phyloP scores from a whole-genome alignment of 495 filamentous ascomycete genomes.

The Penicillium silybi region DNA sequence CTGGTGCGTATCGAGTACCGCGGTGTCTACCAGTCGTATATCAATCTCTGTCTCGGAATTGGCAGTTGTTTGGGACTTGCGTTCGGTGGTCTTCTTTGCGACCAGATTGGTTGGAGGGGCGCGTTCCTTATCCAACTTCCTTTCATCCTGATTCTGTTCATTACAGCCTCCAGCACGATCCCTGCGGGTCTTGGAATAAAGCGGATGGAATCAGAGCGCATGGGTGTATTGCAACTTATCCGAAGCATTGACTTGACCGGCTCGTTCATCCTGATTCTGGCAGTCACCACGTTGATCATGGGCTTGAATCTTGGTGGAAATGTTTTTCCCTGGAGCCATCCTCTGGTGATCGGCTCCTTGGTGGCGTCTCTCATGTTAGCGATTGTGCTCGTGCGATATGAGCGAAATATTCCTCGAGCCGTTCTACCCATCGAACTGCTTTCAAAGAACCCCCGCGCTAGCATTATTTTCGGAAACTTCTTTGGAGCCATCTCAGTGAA shows the following conservation, averaged over 20 bases:
- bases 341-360: constrained; percentile 62
- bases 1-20: constrained; percentile 72
- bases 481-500: constrained; percentile 61
- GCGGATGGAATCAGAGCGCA: constrained; percentile 36
- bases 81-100: constrained; percentile 69
- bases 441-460: constrained; percentile 54
- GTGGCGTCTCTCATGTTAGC: constrained; percentile 52
- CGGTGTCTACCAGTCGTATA: constrained; percentile 70
- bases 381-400: constrained; percentile 58
- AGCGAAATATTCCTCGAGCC: constrained; percentile 55
- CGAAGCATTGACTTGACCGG: constrained; percentile 66
- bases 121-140: constrained; percentile 68
- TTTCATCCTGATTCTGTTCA: constrained; percentile 55
- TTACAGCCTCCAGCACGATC: constrained; percentile 52
- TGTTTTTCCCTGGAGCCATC: constrained; percentile 67
- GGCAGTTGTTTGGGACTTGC: constrained; percentile 65
- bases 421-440: constrained; percentile 70
- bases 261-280: constrained; percentile 58
- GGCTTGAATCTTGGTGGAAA: constrained; percentile 79
- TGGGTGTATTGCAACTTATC: constrained; percentile 54
- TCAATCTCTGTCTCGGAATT: constrained; percentile 65
- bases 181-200: constrained; percentile 58
- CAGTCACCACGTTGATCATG: constrained; percentile 65
- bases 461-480: constrained; percentile 67
- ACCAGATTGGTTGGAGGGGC: constrained; percentile 70